A percentile compares a stretch with the other conserved stretches of the same genome.
Evolutionary conservation across 495 filamentous ascomycete genomes (phyloP).

Genomic region (Penicillium waksmanii): DNA sequence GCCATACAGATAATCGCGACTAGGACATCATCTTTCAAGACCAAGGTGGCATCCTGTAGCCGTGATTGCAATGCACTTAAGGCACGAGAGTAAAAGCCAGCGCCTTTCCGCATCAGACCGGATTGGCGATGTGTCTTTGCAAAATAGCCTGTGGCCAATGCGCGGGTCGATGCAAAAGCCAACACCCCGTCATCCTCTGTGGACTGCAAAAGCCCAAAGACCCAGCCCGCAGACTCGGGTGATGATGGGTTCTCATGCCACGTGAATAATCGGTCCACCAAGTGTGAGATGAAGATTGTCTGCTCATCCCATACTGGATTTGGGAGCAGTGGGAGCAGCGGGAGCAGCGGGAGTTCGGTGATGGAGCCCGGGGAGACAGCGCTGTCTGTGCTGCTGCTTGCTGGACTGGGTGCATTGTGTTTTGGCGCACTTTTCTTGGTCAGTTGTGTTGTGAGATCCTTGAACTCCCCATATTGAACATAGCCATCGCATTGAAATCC

Average conservation of each 20-base stretch:
- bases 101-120: conserved; percentile 13
- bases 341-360: conserved; percentile 4
- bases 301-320: conserved; percentile 19
- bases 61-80: conserved; percentile 12
- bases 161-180: conserved; percentile 13
- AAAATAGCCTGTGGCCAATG: conserved; percentile 21
- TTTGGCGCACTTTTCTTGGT: neutral
- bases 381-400: neutral
- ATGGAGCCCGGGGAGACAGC: neutral
- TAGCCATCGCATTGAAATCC: conserved; percentile 28
- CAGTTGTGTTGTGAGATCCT: conserved; percentile 9
- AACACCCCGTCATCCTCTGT: neutral
- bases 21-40: conserved; percentile 17
- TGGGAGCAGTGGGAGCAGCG: conserved; percentile 9
- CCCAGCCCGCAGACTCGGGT: conserved; percentile 17
- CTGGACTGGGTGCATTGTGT: neutral
- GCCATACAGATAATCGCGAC: conserved; percentile 21
- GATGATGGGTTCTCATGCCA: conserved; percentile 19
- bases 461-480: conserved; percentile 19
- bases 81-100: conserved; percentile 16
- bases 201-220: conserved; percentile 5
- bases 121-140: conserved; percentile 15
- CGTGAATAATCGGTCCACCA: conserved; percentile 19
- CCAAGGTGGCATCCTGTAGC: conserved; percentile 10
- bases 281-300: conserved; percentile 12